Evolutionary conservation across 2,329 filamentous ascomycete species (phyloP), one percentile per base, ranked within the genome.

Genomic region (Capronia coronata): DNA sequence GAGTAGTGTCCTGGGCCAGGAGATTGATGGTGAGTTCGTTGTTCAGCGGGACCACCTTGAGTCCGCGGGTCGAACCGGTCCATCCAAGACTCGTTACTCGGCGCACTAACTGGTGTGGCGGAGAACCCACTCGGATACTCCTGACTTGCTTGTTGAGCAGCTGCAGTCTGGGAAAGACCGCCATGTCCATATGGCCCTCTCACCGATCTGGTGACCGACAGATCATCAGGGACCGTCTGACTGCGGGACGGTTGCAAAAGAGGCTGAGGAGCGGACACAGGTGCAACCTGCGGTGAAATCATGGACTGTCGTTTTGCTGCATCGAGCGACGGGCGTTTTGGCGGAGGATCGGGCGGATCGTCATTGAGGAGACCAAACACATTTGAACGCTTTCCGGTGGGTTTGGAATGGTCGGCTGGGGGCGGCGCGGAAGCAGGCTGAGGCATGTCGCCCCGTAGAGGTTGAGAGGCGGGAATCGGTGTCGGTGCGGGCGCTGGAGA

Each of bases 341-440:
- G 65, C 25, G 68, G 71, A 27, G 70, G 72, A 42, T 74, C 72
- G 32, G 71, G 67, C 0, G 71, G 67, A 48, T 74, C 72, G 43
- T 72, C 70, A 52, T 75, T 75, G 27, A 75, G 60, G 34, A 75
- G 68, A 50, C 64, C 71, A 65, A 73, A 71, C 39, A 75, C 73
- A 55, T 74, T 75, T 1, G 71, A 75, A 32, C 71, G 67, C 57
- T 75, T 75, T 1, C 68, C 69, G 19, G 71, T 70, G 41, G 59
- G 55, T 34, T 59, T 59, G 16, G 55, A 47, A 34, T 51, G 46
- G n/a, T 61, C 55, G 27, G 27, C 44, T 14, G 51, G 43, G 25
- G 52, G 46, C 23, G 57, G 50, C 22, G 48, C 39, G 14, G 46
- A 44, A 11, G 47, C 27, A 35, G 54, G 43, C 14, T 52, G 49